Evolutionary conservation across 352 stramenopile species (phyloP).

Genomic region (Phytophthora pisi): DNA sequence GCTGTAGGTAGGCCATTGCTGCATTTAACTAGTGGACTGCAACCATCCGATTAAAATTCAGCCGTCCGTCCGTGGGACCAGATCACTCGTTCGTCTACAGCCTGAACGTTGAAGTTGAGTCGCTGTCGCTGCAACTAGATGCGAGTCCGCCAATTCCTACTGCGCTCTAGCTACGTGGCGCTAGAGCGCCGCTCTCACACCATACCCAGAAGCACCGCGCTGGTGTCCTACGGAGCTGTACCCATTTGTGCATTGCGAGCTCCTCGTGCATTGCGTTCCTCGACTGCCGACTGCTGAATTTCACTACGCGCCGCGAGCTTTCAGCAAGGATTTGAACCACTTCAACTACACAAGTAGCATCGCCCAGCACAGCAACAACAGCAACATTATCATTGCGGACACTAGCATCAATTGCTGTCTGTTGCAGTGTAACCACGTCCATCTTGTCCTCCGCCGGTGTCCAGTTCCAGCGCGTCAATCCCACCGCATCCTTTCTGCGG

Average conservation of each 20-base stretch:
- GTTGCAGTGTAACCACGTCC: background rate
- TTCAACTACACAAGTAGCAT: background rate
- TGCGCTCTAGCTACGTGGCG: background rate
- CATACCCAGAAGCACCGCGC: slow-evolving; percentile 1
- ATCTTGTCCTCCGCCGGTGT: background rate
- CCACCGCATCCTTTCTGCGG: slow-evolving; percentile 2
- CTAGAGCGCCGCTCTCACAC: background rate
- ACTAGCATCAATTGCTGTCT: background rate
- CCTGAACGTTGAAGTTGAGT: slow-evolving; percentile 10
- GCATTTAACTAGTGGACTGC: slow-evolving; percentile 6
- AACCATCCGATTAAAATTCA: background rate
- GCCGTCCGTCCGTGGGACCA: background rate
- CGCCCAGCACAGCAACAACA: too few relatives aligned
- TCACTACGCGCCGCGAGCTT: slow-evolving; percentile 5
- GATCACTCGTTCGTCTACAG: background rate
- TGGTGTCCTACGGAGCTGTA: slow-evolving; percentile 18
- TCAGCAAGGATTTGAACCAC: slow-evolving; percentile 2
- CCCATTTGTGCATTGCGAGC: slow-evolving; percentile 1
- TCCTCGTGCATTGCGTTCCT: background rate
- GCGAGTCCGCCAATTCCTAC: background rate
- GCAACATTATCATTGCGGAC: too few relatives aligned
- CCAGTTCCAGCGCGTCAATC: slow-evolving; percentile 1
- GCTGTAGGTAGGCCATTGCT: slow-evolving; percentile 8
- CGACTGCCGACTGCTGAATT: slow-evolving; percentile 13
- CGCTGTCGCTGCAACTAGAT: background rate